phyloP scores from a whole-genome alignment of 1,284 basidiomycete species.

The Leccinum pachyderme region DNA sequence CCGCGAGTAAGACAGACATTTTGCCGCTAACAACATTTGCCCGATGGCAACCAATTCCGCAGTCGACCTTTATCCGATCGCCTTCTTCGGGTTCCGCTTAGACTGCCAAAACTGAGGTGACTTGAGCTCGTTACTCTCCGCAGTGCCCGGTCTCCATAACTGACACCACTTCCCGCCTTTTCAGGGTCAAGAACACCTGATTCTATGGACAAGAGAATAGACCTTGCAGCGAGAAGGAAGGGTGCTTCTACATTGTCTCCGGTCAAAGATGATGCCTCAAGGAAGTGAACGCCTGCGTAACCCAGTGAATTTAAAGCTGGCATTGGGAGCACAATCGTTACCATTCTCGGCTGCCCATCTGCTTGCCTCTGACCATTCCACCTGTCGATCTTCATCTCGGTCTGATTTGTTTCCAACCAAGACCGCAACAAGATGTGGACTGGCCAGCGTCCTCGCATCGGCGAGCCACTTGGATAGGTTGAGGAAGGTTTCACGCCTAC shows the following conservation, averaged over 20 bases:
- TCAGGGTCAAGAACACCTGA: conserved; percentile 91
- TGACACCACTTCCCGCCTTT: conserved; percentile 89
- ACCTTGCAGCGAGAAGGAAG: conserved; percentile 86
- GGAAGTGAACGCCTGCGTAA: conserved; percentile 77
- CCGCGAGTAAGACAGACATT: conserved; percentile 1
- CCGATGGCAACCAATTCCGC: conserved; percentile 56
- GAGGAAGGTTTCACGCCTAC: conserved; percentile 75
- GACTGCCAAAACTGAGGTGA: conserved; percentile 75
- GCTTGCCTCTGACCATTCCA: conserved; percentile 92
- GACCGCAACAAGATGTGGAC: conserved; percentile 86
- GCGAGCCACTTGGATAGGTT: conserved; percentile 87
- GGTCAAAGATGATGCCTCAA: conserved; percentile 89
- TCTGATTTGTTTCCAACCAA: conserved; percentile 97
- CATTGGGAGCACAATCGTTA: conserved; percentile 29
- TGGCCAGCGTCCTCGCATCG: conserved; percentile 87
- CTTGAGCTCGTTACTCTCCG: conserved; percentile 84
- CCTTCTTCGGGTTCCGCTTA: conserved; percentile 60
- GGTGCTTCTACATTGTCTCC: conserved; percentile 95
- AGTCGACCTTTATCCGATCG: conserved; percentile 58
- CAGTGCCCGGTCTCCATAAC: conserved; percentile 91
- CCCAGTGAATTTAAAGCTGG: conserved; percentile 5
- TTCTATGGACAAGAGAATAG: conserved; percentile 92
- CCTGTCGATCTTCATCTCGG: conserved; percentile 89
- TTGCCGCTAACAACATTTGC: conserved; percentile 48
- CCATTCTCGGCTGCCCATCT: conserved; percentile 94